Percentiles rank a stretch among this genome's conserved stretches.
Evolutionary conservation across 495 filamentous ascomycete species (phyloP).

Genomic region (Neurospora sp.): DNA sequence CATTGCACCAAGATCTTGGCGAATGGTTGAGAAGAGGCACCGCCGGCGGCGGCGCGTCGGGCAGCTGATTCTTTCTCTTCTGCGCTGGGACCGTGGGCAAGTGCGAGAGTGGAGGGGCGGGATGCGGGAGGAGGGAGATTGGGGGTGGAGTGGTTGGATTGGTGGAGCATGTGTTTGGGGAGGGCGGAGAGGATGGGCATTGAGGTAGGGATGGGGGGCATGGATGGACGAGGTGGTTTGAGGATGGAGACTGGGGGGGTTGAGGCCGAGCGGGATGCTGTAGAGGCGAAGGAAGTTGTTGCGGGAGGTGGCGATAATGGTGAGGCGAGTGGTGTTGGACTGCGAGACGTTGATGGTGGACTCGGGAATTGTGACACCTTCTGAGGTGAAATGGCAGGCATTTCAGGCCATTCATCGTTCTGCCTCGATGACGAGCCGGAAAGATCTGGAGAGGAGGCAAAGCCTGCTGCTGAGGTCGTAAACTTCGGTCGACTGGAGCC

Average conservation of each 20-base stretch:
- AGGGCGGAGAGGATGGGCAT: constrained; percentile 13
- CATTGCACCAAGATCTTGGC: constrained; percentile 75
- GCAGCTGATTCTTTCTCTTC: neutral
- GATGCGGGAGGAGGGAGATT: neutral
- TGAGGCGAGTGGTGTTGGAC: neutral
- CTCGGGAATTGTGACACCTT: neutral
- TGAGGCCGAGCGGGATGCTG: constrained; percentile 2
- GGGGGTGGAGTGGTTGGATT: neutral
- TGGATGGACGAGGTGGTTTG: constrained; percentile 12
- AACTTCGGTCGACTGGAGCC: neutral
- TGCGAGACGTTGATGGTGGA: neutral
- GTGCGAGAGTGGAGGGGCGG: neutral
- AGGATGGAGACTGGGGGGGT: constrained; percentile 18
- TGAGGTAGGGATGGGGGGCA: neutral
- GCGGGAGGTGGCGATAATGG: neutral
- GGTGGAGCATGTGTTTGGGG: constrained; percentile 22
- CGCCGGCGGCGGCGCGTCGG: constrained; percentile 13
- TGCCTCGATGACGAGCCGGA: neutral
- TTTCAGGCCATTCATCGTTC: neutral
- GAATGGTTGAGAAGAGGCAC: constrained; percentile 33
- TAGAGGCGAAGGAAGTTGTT: neutral
- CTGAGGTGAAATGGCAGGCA: neutral
- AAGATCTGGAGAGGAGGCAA: neutral
- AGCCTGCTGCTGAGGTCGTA: neutral
- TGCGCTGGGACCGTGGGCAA: neutral